Percentiles rank a stretch among this genome's conserved stretches.
Evolutionary conservation across 2,329 filamentous ascomycete species (phyloP).

Genomic region (Epichloe glyceriae): DNA sequence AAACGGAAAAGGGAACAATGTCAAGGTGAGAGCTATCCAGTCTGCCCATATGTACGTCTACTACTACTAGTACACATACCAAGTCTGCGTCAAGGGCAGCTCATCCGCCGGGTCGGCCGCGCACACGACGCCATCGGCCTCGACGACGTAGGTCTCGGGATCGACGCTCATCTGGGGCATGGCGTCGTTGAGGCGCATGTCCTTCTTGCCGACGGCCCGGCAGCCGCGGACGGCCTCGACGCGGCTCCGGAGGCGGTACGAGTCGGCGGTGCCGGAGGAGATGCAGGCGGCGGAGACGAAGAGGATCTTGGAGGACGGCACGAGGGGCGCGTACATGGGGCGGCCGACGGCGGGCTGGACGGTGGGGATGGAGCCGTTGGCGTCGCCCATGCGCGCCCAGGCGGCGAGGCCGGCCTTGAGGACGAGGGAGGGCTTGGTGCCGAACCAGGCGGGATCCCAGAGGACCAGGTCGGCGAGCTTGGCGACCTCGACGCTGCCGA

Average conservation of each 20-base stretch:
- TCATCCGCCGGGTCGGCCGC: conserved; percentile 56
- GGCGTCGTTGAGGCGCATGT: conserved; percentile 81
- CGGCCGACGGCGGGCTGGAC: conserved; percentile 74
- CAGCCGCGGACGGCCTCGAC: conserved; percentile 70
- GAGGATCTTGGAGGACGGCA: conserved; percentile 61
- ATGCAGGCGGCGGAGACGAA: conserved; percentile 72
- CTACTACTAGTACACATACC: conserved; percentile 39
- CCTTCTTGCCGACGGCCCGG: conserved; percentile 60
- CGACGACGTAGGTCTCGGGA: conserved; percentile 77
- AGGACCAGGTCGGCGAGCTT: conserved; percentile 83
- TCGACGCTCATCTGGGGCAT: conserved; percentile 86
- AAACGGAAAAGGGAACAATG: no score
- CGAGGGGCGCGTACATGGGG: conserved; percentile 70
- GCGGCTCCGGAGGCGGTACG: conserved; percentile 65
- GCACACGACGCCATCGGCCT: conserved; percentile 68
- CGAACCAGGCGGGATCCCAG: conserved; percentile 78
- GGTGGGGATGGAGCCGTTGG: conserved; percentile 76
- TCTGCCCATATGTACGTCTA: no score
- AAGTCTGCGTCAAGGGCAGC: conserved; percentile 66
- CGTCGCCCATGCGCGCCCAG: conserved; percentile 73
- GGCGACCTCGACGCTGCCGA: conserved; percentile 78
- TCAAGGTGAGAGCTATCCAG: no score
- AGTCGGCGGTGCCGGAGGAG: conserved; percentile 49
- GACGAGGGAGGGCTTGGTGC: conserved; percentile 69
- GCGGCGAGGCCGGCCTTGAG: conserved; percentile 82